A percentile compares a stretch with the other conserved stretches of the same genome.
phyloP scores from a whole-genome alignment of 2,329 filamentous ascomycete species.

The Uncinocarpus reesii region DNA sequence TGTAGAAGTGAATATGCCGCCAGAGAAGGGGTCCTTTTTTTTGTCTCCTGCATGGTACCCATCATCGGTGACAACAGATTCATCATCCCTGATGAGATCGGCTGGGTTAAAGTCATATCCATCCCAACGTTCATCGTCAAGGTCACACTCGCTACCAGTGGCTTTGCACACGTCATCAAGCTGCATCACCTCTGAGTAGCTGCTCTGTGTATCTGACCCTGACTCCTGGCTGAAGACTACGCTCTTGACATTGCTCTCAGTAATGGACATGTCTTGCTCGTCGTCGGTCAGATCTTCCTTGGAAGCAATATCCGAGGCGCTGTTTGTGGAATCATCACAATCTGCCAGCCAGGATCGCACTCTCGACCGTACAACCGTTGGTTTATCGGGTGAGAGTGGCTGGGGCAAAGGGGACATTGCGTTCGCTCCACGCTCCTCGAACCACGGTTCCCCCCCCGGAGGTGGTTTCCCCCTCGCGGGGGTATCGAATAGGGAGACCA shows the following conservation, averaged over 20 bases:
- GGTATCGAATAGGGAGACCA: slow-evolving; percentile 6
- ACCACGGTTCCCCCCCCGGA: neutral
- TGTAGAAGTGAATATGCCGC: slow-evolving; percentile 6
- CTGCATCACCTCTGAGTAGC: neutral
- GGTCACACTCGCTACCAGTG: neutral
- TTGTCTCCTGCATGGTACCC: neutral
- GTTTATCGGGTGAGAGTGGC: neutral
- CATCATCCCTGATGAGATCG: slow-evolving; percentile 1
- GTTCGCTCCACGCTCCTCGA: neutral
- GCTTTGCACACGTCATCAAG: neutral
- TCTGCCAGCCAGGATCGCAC: neutral
- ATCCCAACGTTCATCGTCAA: no score
- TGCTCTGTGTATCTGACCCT: no score
- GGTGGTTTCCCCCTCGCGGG: neutral
- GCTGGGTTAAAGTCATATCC: neutral
- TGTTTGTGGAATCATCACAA: neutral
- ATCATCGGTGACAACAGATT: slow-evolving; percentile 5
- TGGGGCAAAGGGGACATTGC: neutral
- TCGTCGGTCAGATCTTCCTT: neutral
- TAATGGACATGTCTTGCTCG: neutral
- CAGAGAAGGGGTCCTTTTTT: slow-evolving; percentile 4
- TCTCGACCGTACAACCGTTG: neutral
- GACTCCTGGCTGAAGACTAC: neutral
- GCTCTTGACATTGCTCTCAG: neutral
- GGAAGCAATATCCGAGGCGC: neutral